Percentiles rank a stretch among this genome's conserved stretches.
These are phyloP conservation scores for Carex arenaria DNA, from an alignment of 202 grass and related monocot genomes.

Conservation along the genomic window DNA sequence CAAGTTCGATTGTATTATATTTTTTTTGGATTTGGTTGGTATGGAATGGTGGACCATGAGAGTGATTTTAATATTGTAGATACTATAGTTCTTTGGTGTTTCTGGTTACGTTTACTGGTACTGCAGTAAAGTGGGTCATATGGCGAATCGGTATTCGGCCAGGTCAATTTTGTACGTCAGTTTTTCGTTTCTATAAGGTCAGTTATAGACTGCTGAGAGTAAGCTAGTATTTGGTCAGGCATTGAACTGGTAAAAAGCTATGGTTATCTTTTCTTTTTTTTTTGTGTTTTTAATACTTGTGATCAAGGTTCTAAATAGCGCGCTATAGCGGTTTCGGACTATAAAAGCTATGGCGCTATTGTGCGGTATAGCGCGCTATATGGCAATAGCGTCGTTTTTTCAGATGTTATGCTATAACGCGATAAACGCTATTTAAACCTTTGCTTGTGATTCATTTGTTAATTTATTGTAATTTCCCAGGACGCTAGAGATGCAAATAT, in stretches of 20 bases:
- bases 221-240: background rate
- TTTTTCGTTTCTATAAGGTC: background rate
- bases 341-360: no score
- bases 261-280: background rate
- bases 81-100: background rate
- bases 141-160: background rate
- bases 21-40: background rate
- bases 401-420: no score
- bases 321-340: no score
- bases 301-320: no score
- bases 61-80: background rate
- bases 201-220: background rate
- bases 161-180: background rate
- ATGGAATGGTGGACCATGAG: constrained; percentile 15
- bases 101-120: background rate
- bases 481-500: constrained; percentile 61
- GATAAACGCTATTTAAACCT: no score
- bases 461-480: constrained; percentile 30
- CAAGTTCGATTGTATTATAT: constrained; percentile 9
- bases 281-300: background rate
- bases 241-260: background rate
- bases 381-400: no score
- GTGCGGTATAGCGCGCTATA: no score
- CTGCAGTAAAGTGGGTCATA: background rate
- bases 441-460: background rate